These are phyloP conservation scores for Aspergillus japonicus DNA, from an alignment of 2,329 filamentous ascomycete genomes.

Conservation along the genomic window DNA sequence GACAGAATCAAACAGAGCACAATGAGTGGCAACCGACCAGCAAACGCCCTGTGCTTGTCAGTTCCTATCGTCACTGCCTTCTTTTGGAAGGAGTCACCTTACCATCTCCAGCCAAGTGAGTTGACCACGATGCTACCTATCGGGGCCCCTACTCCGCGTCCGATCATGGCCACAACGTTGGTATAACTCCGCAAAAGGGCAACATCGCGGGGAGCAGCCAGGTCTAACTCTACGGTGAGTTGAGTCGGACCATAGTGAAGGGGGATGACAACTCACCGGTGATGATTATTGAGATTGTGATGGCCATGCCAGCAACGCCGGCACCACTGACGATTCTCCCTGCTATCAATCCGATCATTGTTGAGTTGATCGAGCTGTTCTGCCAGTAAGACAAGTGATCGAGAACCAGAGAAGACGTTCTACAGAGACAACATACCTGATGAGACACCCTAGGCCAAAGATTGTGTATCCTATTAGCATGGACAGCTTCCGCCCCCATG, in stretches of 20 bases:
- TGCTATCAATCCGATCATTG: neutral
- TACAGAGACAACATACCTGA: neutral
- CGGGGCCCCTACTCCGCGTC: too few species aligned
- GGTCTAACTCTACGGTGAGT: neutral
- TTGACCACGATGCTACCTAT: too few species aligned
- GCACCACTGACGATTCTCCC: neutral
- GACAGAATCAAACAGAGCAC: too few species aligned
- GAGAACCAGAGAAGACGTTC: neutral
- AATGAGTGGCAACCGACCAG: too few species aligned
- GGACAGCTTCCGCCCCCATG: neutral
- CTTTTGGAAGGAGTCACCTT: too few species aligned
- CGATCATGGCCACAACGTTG: neutral
- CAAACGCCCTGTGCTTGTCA: too few species aligned
- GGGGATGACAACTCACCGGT: too few species aligned
- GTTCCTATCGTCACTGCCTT: too few species aligned
- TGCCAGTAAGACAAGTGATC: neutral
- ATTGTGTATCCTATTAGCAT: conserved; percentile 1
- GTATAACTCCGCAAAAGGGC: conserved; percentile 3
- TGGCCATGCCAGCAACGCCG: too few species aligned
- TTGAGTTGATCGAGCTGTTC: neutral
- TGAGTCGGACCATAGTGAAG: neutral
- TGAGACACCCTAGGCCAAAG: neutral
- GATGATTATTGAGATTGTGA: too few species aligned
- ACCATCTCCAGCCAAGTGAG: too few species aligned
- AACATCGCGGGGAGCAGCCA: conserved; percentile 1